Conservation (phyloP, 2,329 filamentous ascomycete genomes). For the Aphanocladium album region DNA sequence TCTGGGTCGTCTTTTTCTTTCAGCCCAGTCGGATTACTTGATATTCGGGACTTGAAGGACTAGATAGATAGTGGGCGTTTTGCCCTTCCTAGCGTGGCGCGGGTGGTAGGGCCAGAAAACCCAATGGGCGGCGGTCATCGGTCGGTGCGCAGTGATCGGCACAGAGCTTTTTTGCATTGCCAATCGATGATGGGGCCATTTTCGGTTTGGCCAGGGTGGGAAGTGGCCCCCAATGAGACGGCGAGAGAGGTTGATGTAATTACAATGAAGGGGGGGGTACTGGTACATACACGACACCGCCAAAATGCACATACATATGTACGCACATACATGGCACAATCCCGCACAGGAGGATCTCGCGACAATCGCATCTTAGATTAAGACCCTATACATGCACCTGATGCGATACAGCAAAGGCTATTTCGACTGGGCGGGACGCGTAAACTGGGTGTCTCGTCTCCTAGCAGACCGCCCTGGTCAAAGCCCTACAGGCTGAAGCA, state of each 20-base stretch:
- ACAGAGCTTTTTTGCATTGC: not conserved
- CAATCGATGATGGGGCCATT: conserved; percentile 10
- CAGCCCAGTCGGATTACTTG: not conserved
- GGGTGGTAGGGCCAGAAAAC: not conserved
- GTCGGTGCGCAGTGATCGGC: conserved; percentile 3
- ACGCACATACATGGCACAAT: not conserved
- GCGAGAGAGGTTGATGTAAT: not conserved
- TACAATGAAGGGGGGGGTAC: not conserved
- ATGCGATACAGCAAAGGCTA: too few relatives aligned
- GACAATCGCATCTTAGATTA: too few relatives aligned
- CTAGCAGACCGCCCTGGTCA: too few relatives aligned
- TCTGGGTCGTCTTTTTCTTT: too few relatives aligned
- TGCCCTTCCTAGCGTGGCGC: not conserved
- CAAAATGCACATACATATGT: too few relatives aligned
- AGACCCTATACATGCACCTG: too few relatives aligned
- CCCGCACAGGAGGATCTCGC: not conserved
- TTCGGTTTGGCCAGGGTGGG: not conserved
- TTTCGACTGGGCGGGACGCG: too few relatives aligned
- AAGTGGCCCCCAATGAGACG: not conserved
- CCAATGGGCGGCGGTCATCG: not conserved
- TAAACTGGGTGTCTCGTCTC: too few relatives aligned
- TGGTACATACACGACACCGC: not conserved
- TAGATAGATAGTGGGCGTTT: not conserved
- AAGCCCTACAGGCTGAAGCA: too few relatives aligned
- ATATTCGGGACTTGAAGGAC: too few relatives aligned